Evolutionary conservation across 164 flowering plant genomes (phyloP), one percentile per base, ranked within the genome.

Genomic region (Vitis rotundifolia): DNA sequence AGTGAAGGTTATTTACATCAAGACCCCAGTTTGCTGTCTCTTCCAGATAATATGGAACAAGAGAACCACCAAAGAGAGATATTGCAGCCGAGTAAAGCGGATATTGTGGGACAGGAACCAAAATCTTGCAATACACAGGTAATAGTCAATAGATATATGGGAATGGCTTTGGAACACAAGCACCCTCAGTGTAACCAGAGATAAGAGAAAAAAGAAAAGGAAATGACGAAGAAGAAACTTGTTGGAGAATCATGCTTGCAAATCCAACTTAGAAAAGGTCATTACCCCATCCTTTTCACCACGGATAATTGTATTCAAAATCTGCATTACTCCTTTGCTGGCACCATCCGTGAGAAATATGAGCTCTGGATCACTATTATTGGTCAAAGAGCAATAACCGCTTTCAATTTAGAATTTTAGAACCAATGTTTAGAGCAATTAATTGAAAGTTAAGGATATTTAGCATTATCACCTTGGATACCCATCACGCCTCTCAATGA

Each of bases 1-100:
- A 84, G 50, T 89, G 90, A 69, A 93, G 83, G 75, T 89, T 81
- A 75, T 80, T 78, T 44, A 91, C 66, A 75, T 95, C 99, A 67
- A 95, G 98, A 67, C 98, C 98, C 99, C 98, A 95, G 67, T 93
- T 95, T 75, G 91, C 99, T 13, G 97, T 83, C 85, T 95, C 99
- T 73, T 93, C 99, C 49, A 95, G 87, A 81, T 83, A 95, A 74
- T 95, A 95, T 59, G 98, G 98, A 69, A 95, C 97, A 68, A 95
- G 97, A 73, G 97, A 80, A 61, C 99, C 98, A 55, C 99, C 98
- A 73, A 53, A 77, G 29, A 95, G 79, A 64, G 97, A 66, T 73
- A 95, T 95, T 58, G 99, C 68, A 68, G 99, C 99, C 14, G 99
- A 95, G 77, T 95, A 93, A 47, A 95, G 98, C n/a, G 99, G 99